Conservation (phyloP, 805 yeast genomes). For the Starmerella stellata region DNA sequence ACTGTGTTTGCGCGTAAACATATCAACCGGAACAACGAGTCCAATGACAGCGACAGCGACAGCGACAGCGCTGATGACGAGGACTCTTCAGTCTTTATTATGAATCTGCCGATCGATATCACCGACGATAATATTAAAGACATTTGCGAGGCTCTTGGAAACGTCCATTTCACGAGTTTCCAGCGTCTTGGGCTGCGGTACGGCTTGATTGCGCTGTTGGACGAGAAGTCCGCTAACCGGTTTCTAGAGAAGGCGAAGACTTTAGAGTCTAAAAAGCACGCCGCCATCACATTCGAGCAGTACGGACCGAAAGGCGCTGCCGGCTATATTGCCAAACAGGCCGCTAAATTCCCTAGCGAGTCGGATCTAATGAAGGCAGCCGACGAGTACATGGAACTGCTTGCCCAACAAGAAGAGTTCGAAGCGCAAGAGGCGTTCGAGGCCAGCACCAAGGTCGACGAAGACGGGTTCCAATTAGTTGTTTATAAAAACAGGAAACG, state of each 20-base stretch:
- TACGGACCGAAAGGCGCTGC: conserved; percentile 27
- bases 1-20: conserved; percentile 18
- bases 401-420: conserved; percentile 51
- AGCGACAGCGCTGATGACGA: conserved; percentile 25
- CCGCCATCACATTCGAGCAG: conserved; percentile 20
- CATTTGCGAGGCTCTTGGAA: conserved; percentile 35
- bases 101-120: conserved; percentile 56
- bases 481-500: conserved; percentile 76
- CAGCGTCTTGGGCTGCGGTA: conserved; percentile 25
- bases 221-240: conserved; percentile 44
- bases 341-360: conserved; percentile 27
- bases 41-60: conserved; percentile 4
- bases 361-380: conserved; percentile 38
- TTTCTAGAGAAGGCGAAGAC: conserved; percentile 49
- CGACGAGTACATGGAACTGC: conserved; percentile 42
- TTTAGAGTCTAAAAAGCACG: conserved; percentile 16
- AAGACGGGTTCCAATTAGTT: conserved; percentile 84
- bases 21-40: conserved; percentile 4
- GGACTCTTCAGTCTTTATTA: conserved; percentile 44
- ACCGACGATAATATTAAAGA: conserved; percentile 35
- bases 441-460: conserved; percentile 48
- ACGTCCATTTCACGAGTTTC: conserved; percentile 25
- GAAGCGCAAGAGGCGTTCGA: conserved; percentile 19
- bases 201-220: conserved; percentile 58
- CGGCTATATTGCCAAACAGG: conserved; percentile 25